Evolutionary conservation across 805 yeast species (phyloP).

Genomic region (Wickerhamomyces chambardii): DNA sequence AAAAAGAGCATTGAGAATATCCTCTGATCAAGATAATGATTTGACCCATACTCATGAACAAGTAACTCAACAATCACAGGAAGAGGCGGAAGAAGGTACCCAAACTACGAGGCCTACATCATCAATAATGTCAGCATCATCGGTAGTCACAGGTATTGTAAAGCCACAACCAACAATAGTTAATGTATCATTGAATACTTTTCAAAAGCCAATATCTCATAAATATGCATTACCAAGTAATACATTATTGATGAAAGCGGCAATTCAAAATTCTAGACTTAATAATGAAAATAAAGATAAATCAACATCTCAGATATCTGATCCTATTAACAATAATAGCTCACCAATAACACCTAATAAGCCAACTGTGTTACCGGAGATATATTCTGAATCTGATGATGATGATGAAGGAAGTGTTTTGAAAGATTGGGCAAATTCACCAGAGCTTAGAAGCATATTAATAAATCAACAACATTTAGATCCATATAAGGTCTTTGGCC

Average conservation of each 20-base stretch:
- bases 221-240: constrained; percentile 7
- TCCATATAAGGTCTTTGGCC: constrained; percentile 67
- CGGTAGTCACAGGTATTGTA: too few relatives aligned
- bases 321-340: not conserved
- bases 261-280: constrained; percentile 23
- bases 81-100: too few relatives aligned
- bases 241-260: constrained; percentile 22
- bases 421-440: constrained; percentile 56
- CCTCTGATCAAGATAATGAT: constrained; percentile 3
- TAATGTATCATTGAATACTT: constrained; percentile 2
- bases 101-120: too few relatives aligned
- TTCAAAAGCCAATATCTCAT: constrained; percentile 1
- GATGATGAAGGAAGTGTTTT: constrained; percentile 39
- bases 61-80: too few relatives aligned
- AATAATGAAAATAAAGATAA: constrained; percentile 7
- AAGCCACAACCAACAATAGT: not conserved
- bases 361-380: constrained; percentile 30
- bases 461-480: constrained; percentile 42
- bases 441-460: constrained; percentile 38
- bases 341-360: constrained; percentile 12
- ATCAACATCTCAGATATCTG: constrained; percentile 8
- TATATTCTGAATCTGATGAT: constrained; percentile 44
- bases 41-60: too few relatives aligned
- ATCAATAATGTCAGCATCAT: too few relatives aligned
- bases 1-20: constrained; percentile 10